Base-by-base conservation (phyloP, 164 flowering plant genomes). In the Tinospora cordifolia region DNA sequence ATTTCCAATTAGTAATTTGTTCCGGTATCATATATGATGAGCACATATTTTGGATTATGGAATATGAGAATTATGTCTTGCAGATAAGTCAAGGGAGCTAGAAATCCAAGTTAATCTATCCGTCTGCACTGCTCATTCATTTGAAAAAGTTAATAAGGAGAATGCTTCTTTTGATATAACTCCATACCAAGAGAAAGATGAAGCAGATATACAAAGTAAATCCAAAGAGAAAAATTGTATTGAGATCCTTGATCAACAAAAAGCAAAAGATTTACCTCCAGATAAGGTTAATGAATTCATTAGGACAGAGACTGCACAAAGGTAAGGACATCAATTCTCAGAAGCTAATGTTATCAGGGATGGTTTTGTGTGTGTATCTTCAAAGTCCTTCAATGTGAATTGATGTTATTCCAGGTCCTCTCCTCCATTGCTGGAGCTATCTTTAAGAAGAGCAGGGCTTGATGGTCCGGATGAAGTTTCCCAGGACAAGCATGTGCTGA, bases 361-460 rank as follows among this genome's bases (percentile, higher is more conserved):
- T 30, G 67, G 51, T 62, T n/a, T 24, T 21, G 25, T 64, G 27
- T 13, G 49, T 70, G 58, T 25, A 74, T 39, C 64, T 62, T 58
- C 49, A 12, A 71, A 66, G 25, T 19, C 34, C 40, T 54, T 67
- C 19, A 47, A 63, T 65, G 66, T 4, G 47, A 67, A 64, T 14
- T 5, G 51, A 19, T 75, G 57, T 36, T 72, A 68, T 60, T 71
- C 51, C 49, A 71, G 64, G 66, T 75, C 70, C 51, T 65, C 73
- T 39, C 81, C 73, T 39, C 81, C 81, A 30, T 73, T 75, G 57
- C 70, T 75, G 78, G 85, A 76, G 62, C 84, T 82, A 60, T 81
- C 86, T 74, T 75, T 81, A 51, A 74, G 74, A 73, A 79, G 82
- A 68, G 69, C 69, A n/a, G 63, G 24, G 41, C 73, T 71, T 0